Percentiles rank a stretch among this genome's conserved stretches.
phyloP scores from a whole-genome alignment of 352 stramenopile genomes.

The Pythium folliculosum region DNA sequence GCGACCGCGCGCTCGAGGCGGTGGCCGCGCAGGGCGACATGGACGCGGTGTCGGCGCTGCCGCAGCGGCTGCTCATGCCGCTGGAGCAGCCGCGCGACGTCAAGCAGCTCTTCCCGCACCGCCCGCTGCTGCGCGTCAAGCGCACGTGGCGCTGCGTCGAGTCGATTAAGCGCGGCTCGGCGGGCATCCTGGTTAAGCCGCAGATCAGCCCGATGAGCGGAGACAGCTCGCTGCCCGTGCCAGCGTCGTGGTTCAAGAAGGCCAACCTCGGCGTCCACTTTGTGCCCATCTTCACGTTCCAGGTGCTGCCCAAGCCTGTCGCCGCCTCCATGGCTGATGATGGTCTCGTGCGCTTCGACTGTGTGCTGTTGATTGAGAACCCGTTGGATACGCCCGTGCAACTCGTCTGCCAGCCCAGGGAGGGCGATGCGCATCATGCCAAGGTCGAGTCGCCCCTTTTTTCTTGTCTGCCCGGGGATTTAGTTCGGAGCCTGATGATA shows the following conservation, averaged over 20 bases:
- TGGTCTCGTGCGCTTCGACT: constrained; percentile 37
- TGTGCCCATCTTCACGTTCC: constrained; percentile 74
- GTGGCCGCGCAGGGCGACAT: constrained; percentile 40
- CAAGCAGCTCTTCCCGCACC: constrained; percentile 50
- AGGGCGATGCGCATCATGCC: constrained; percentile 22
- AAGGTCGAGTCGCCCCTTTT: constrained; percentile 14
- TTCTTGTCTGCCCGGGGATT: not conserved
- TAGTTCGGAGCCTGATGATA: not conserved
- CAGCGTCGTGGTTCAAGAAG: constrained; percentile 87
- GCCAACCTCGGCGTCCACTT: constrained; percentile 78
- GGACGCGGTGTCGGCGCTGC: constrained; percentile 51
- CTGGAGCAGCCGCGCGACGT: constrained; percentile 66
- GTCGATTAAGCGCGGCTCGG: constrained; percentile 69
- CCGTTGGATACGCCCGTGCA: constrained; percentile 76
- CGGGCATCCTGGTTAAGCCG: constrained; percentile 88
- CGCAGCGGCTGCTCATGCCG: constrained; percentile 61
- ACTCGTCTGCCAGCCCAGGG: constrained; percentile 43
- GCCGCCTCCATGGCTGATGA: not conserved
- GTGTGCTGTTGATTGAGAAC: constrained; percentile 77
- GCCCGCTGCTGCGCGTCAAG: constrained; percentile 78
- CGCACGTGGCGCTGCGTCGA: constrained; percentile 85
- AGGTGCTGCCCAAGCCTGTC: constrained; percentile 44
- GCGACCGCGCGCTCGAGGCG: constrained; percentile 28
- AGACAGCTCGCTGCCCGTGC: constrained; percentile 80
- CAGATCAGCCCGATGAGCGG: constrained; percentile 91